phyloP scores from a whole-genome alignment of 345 rosid genomes.

The Murraya koenigii region DNA sequence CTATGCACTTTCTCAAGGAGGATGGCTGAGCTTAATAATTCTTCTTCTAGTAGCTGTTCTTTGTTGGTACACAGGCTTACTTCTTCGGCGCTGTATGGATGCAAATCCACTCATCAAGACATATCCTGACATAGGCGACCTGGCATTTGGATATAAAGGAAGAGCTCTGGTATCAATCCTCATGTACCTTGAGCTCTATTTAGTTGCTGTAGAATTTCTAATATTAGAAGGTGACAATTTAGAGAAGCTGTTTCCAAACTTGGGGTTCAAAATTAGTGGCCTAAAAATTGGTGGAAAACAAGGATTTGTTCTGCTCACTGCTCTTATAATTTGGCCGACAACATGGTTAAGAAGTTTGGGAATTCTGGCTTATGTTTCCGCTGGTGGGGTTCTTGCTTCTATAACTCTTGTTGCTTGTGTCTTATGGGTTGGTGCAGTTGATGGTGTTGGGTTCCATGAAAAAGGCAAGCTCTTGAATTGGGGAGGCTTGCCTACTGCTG shows the following conservation, averaged over 20 bases:
- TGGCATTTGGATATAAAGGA: conserved; percentile 62
- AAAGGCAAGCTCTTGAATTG: conserved; percentile 36
- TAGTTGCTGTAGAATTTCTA: conserved; percentile 66
- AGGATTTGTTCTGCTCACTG: conserved; percentile 49
- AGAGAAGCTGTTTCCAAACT: conserved; percentile 52
- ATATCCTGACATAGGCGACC: conserved; percentile 60
- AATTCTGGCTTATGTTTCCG: conserved; percentile 57
- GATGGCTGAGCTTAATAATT: conserved; percentile 53
- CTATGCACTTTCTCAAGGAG: conserved; percentile 63
- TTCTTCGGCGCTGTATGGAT: conserved; percentile 56
- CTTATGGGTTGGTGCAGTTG: conserved; percentile 51
- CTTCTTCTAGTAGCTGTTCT: conserved; percentile 49
- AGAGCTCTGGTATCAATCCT: conserved; percentile 49
- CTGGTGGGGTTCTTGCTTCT: conserved; percentile 63
- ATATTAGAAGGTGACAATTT: conserved; percentile 71
- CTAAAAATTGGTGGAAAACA: conserved; percentile 45
- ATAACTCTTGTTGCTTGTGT: conserved; percentile 46
- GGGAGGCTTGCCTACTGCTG: conserved; percentile 51
- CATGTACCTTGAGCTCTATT: conserved; percentile 53
- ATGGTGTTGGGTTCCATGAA: conserved; percentile 55
- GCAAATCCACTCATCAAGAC: conserved; percentile 34
- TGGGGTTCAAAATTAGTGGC: conserved; percentile 29
- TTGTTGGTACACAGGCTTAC: conserved; percentile 65
- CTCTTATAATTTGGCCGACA: conserved; percentile 55
- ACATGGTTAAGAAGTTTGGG: conserved; percentile 70